These are phyloP conservation scores for Lentithecium fluviatile DNA, from an alignment of 495 filamentous ascomycete species.

Conservation along the genomic window DNA sequence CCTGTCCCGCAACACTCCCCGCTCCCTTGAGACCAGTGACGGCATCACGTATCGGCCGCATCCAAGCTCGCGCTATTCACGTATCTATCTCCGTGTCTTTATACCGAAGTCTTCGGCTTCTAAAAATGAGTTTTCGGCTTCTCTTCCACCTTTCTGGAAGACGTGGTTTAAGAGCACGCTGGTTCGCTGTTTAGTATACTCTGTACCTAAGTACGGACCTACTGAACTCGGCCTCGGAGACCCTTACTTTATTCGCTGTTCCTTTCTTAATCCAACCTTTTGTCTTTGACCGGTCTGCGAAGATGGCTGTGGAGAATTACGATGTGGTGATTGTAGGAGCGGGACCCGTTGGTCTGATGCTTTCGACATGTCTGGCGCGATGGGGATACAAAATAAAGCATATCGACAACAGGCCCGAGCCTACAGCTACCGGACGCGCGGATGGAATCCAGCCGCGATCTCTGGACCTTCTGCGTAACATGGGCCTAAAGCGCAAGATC, in stretches of 20 bases:
- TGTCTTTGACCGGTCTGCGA: background rate
- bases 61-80: background rate
- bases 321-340: constrained; percentile 85
- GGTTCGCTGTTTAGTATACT: background rate
- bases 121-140: constrained; percentile 12
- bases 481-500: constrained; percentile 62
- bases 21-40: too few species aligned
- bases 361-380: constrained; percentile 75
- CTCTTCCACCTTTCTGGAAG: background rate
- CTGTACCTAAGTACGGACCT: background rate
- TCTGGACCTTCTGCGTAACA: constrained; percentile 65
- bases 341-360: constrained; percentile 81
- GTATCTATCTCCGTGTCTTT: background rate
- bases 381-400: constrained; percentile 70
- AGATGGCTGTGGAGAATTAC: constrained; percentile 49
- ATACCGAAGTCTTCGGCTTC: constrained; percentile 12
- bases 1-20: too few species aligned
- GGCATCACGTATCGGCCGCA: too few species aligned
- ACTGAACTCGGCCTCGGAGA: background rate
- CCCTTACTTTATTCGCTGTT: background rate
- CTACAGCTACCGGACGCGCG: constrained; percentile 66
- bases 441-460: constrained; percentile 75
- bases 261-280: background rate
- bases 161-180: constrained; percentile 14
- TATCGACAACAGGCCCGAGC: constrained; percentile 63